Evolutionary conservation across 257 asterid species (phyloP).

Genomic region (Oldenlandia corymbosa): DNA sequence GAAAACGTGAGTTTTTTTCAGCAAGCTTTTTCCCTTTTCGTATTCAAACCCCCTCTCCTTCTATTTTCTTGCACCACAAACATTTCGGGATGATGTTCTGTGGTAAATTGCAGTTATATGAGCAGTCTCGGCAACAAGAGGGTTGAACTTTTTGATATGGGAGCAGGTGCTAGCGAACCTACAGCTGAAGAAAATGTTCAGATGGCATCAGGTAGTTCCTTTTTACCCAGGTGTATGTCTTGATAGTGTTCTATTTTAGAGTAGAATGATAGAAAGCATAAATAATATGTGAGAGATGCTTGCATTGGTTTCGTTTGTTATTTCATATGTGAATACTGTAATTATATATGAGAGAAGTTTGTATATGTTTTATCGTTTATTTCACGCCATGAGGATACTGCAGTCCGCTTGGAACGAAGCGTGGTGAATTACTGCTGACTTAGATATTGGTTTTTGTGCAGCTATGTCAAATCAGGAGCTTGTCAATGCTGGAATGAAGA

Average conservation of each 20-base stretch:
- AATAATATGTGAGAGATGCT: not conserved
- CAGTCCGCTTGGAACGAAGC: not conserved
- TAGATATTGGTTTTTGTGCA: constrained; percentile 20
- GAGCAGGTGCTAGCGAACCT: constrained; percentile 76
- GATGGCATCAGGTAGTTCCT: constrained; percentile 77
- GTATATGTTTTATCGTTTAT: not conserved
- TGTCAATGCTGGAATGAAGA: constrained; percentile 59
- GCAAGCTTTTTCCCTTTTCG: constrained; percentile 20
- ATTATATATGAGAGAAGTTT: not conserved
- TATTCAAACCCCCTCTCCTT: not conserved
- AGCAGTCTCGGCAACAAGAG: constrained; percentile 92
- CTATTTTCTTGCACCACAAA: no score
- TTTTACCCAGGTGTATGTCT: not conserved
- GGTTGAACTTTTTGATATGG: constrained; percentile 93
- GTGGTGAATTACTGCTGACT: not conserved
- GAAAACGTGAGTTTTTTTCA: constrained; percentile 67
- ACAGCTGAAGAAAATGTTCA: constrained; percentile 79
- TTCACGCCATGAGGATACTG: not conserved
- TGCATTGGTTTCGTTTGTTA: not conserved
- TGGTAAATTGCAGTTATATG: constrained; percentile 60
- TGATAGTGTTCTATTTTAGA: not conserved
- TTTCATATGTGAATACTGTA: no score
- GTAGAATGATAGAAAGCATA: not conserved
- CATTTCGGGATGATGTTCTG: no score
- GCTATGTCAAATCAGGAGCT: constrained; percentile 99